phyloP scores from a whole-genome alignment of 192 early-diverging fungal species.

The Helicostylum pulchrum region DNA sequence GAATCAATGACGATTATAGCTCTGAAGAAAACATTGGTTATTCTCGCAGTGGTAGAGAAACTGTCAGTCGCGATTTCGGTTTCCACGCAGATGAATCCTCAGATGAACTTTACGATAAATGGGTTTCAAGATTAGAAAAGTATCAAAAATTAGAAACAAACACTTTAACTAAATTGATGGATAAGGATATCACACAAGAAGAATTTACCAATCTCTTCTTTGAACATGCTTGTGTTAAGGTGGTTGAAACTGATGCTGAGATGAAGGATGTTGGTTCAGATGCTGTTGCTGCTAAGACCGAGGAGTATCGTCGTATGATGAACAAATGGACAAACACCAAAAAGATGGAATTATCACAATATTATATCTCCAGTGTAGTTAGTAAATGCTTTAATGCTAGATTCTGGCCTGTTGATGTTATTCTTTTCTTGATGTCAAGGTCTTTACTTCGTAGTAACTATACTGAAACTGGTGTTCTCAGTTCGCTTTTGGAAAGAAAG shows the following conservation, averaged over 20 bases:
- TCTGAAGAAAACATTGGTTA: constrained; percentile 15
- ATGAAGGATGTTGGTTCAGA: constrained; percentile 2
- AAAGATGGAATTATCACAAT: constrained; percentile 28
- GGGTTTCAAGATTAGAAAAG: constrained; percentile 23
- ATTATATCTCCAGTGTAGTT: constrained; percentile 34
- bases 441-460: constrained; percentile 22
- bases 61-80: neutral
- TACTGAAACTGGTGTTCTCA: constrained; percentile 34
- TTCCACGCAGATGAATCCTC: neutral
- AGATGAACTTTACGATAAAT: constrained; percentile 5
- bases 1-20: constrained; percentile 2
- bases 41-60: constrained; percentile 23
- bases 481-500: constrained; percentile 40
- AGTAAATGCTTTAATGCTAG: constrained; percentile 32
- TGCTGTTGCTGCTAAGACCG: neutral
- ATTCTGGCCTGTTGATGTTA: constrained; percentile 40
- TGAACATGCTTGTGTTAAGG: constrained; percentile 15
- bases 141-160: constrained; percentile 29
- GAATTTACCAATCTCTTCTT: constrained; percentile 40
- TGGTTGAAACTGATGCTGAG: neutral
- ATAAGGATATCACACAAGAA: constrained; percentile 16
- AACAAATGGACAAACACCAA: constrained; percentile 20
- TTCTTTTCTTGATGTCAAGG: constrained; percentile 38
- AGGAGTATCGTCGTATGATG: constrained; percentile 20
- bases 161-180: constrained; percentile 21